Evolutionary conservation across 768 basidiomycete genomes (phyloP).

Genomic region (Kondoa subrosea): DNA sequence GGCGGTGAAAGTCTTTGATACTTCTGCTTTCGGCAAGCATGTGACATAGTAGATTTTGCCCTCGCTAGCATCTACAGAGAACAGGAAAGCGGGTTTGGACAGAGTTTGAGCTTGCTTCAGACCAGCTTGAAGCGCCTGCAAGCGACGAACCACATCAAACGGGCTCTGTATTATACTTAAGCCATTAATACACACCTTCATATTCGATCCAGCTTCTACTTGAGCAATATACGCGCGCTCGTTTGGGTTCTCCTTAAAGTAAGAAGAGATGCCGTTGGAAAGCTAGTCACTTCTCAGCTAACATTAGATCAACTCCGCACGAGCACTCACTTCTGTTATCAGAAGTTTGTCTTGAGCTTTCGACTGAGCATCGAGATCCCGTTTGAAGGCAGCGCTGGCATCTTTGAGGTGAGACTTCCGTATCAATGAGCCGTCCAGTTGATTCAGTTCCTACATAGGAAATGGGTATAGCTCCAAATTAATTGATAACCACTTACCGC

Average conservation of each 20-base stretch:
- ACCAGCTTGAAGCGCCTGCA: constrained; percentile 2
- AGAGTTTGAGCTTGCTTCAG: background rate
- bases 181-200: constrained; percentile 39
- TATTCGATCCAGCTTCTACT: constrained; percentile 63
- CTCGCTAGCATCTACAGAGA: constrained; percentile 51
- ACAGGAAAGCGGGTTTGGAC: constrained; percentile 75
- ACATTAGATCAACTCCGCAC: background rate
- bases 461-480: background rate
- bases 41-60: constrained; percentile 78
- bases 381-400: constrained; percentile 51
- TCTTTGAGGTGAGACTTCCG: constrained; percentile 65
- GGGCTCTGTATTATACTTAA: background rate
- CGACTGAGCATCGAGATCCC: constrained; percentile 63
- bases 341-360: constrained; percentile 64
- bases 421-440: constrained; percentile 73
- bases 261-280: constrained; percentile 45
- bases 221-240: constrained; percentile 52
- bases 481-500: constrained; percentile 43
- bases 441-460: constrained; percentile 58
- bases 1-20: constrained; percentile 50
- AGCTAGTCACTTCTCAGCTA: background rate
- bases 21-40: constrained; percentile 50
- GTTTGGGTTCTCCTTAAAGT: constrained; percentile 62
- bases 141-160: background rate
- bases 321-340: constrained; percentile 50